Evolutionary conservation across 257 asterid species (phyloP).

Genomic region (Paulownia fortunei): DNA sequence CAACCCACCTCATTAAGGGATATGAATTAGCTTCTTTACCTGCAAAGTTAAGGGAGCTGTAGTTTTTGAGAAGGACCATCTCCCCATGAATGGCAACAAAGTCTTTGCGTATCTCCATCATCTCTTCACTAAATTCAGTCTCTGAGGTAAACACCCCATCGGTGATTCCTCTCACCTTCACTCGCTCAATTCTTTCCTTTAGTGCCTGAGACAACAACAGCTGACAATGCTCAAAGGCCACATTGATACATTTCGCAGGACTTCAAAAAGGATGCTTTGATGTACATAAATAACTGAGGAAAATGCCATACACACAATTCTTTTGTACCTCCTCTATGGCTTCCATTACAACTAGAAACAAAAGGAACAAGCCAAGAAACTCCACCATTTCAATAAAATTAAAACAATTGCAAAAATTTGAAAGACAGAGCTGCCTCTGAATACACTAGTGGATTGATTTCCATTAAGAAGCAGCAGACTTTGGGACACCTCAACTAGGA

Average conservation of each 20-base stretch:
- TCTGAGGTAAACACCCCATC: constrained; percentile 51
- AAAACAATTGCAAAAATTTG: neutral
- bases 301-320: neutral
- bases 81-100: constrained; percentile 91
- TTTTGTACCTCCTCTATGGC: neutral
- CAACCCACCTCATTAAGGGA: constrained; percentile 6
- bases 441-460: neutral
- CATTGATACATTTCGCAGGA: neutral
- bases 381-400: neutral
- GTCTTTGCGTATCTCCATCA: constrained; percentile 85
- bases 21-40: constrained; percentile 48
- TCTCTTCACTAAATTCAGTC: constrained; percentile 76
- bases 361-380: constrained; percentile 10
- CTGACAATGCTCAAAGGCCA: constrained; percentile 18
- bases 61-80: constrained; percentile 91
- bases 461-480: neutral
- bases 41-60: constrained; percentile 91
- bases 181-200: constrained; percentile 78
- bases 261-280: neutral
- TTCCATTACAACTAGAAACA: constrained; percentile 5
- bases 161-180: constrained; percentile 54
- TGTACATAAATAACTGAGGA: neutral
- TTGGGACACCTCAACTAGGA: neutral
- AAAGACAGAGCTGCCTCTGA: neutral
- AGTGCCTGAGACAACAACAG: constrained; percentile 59